A percentile compares a stretch with the other conserved stretches of the same genome.
Evolutionary conservation across 768 basidiomycete genomes (phyloP).

Genomic region (Pleurotus tuber-regium): DNA sequence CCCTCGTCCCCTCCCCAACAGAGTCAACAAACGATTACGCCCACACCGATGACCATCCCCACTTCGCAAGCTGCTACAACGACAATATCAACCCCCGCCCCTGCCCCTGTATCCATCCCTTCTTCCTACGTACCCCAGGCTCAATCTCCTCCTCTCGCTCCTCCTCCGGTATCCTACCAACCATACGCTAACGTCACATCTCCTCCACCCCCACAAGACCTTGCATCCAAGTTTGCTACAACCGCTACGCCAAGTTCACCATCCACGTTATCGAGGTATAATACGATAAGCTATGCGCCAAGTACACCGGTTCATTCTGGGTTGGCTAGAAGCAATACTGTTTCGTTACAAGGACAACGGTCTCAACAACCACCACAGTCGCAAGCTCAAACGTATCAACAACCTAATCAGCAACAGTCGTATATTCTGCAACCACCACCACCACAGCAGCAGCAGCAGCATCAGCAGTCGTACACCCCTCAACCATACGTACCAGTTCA

Average conservation of each 20-base stretch:
- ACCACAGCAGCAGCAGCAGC: background rate
- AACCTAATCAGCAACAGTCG: background rate
- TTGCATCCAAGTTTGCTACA: background rate
- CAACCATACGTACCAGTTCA: conserved; percentile 17
- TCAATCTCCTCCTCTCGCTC: conserved; percentile 18
- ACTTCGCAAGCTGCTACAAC: conserved; percentile 16
- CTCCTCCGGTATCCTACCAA: conserved; percentile 4
- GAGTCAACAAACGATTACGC: conserved; percentile 12
- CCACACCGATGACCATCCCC: too few relatives aligned
- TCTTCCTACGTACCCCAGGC: conserved; percentile 19
- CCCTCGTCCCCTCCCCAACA: conserved; percentile 20
- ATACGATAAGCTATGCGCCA: conserved; percentile 9
- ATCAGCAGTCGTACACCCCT: conserved; percentile 12
- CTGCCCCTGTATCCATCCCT: conserved; percentile 21
- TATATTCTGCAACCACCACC: too few relatives aligned
- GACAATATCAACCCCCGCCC: conserved; percentile 21
- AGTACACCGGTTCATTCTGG: background rate
- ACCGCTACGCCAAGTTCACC: conserved; percentile 12
- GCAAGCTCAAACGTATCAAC: background rate
- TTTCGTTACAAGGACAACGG: conserved; percentile 17
- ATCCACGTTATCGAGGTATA: conserved; percentile 15
- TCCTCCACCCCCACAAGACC: conserved; percentile 5
- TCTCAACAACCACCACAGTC: conserved; percentile 16
- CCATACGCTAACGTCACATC: conserved; percentile 3
- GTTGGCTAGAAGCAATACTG: background rate